Evolutionary conservation across 2,329 filamentous ascomycete genomes (phyloP).

Genomic region (Pseudocercospora crystallina): DNA sequence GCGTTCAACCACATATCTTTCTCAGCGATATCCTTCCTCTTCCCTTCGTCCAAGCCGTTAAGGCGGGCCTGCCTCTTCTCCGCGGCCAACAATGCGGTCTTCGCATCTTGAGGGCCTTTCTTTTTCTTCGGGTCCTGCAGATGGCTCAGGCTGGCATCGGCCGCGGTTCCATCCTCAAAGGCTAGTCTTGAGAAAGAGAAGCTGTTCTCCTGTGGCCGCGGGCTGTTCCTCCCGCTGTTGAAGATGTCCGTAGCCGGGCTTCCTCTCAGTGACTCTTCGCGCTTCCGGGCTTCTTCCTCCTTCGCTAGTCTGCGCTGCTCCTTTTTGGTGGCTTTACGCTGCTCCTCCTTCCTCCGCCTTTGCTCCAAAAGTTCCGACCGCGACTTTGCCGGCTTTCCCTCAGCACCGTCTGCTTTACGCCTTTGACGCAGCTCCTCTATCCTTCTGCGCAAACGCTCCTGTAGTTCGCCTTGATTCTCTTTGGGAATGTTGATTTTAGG

Average conservation of each 20-base stretch:
- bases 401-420: conserved; percentile 80
- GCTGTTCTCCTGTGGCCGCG: conserved; percentile 57
- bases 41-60: conserved; percentile 70
- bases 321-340: conserved; percentile 86
- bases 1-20: conserved; percentile 95
- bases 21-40: conserved; percentile 82
- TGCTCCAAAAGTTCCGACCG: conserved; percentile 90
- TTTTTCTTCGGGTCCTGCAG: conserved; percentile 66
- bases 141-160: conserved; percentile 67
- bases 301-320: conserved; percentile 74
- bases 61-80: conserved; percentile 85
- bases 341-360: conserved; percentile 80
- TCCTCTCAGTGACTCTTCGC: conserved; percentile 57
- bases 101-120: conserved; percentile 80
- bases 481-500: conserved; percentile 48
- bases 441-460: conserved; percentile 74
- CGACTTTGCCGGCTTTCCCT: conserved; percentile 79
- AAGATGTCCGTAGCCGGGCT: conserved; percentile 49
- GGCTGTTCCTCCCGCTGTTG: conserved; percentile 52
- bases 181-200: conserved; percentile 91
- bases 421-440: conserved; percentile 82
- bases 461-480: conserved; percentile 71
- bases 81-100: conserved; percentile 79
- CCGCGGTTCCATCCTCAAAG: conserved; percentile 79
- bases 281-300: conserved; percentile 69